A percentile compares a stretch with the other conserved stretches of the same genome.
Evolutionary conservation across 163 green algal species (phyloP).

Genomic region (Prototheca wickerhamii): DNA sequence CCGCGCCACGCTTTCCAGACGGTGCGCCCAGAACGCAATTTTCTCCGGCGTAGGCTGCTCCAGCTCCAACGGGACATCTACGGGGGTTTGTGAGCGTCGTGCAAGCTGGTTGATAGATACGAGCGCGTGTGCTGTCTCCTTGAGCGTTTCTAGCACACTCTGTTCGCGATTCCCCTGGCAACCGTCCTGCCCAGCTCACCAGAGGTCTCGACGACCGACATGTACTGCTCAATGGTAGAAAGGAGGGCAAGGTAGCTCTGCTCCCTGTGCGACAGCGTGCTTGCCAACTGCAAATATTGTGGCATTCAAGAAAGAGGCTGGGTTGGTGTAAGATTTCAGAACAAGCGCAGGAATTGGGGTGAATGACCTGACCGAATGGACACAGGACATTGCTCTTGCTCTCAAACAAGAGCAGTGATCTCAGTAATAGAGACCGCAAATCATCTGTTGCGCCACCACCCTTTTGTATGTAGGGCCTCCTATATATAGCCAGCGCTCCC

Average conservation of each 20-base stretch:
- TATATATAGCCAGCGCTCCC: too few relatives aligned
- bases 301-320: neutral
- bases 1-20: neutral
- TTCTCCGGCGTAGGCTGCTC: neutral
- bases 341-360: neutral
- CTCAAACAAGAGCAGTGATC: neutral
- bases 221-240: slow-evolving; percentile 1
- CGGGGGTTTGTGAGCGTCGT: neutral
- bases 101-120: neutral
- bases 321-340: neutral
- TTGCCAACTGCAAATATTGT: neutral
- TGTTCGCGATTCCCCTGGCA: neutral
- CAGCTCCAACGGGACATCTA: neutral
- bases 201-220: neutral
- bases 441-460: too few relatives aligned
- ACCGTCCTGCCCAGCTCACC: neutral
- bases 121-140: too few relatives aligned
- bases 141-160: neutral
- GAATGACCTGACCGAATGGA: neutral
- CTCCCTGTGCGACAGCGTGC: neutral
- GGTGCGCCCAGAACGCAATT: neutral
- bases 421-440: too few relatives aligned
- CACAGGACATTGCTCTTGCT: neutral
- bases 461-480: too few relatives aligned
- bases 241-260: neutral